Percentiles rank a stretch among this genome's conserved stretches.
These are phyloP conservation scores for Thalassiosira hispida DNA, from an alignment of 352 stramenopile species.

Conservation along the genomic window DNA sequence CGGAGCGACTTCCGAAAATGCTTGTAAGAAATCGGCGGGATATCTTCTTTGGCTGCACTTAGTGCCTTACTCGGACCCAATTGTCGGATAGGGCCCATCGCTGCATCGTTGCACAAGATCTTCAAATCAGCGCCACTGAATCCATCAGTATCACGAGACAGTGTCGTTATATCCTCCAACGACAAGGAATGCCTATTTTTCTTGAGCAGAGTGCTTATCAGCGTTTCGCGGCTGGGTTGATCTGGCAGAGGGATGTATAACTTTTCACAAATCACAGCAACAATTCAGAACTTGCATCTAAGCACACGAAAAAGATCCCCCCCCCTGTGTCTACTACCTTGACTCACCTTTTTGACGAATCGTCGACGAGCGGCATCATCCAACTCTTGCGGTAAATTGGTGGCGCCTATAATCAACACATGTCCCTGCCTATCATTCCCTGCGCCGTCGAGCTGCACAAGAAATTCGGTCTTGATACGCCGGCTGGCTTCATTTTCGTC, in stretches of 20 bases:
- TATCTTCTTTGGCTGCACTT: slow-evolving; percentile 86
- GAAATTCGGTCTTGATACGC: slow-evolving; percentile 98
- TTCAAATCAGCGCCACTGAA: slow-evolving; percentile 98
- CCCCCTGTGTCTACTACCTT: too few relatives aligned
- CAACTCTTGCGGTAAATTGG: slow-evolving; percentile 96
- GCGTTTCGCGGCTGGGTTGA: slow-evolving; percentile 85
- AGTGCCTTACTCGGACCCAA: slow-evolving; percentile 60
- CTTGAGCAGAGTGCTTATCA: slow-evolving; percentile 91
- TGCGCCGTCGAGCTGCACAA: slow-evolving; percentile 96
- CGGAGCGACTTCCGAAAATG: slow-evolving; percentile 95
- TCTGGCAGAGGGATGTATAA: slow-evolving; percentile 97
- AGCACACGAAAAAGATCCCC: too few relatives aligned
- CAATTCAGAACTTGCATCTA: too few relatives aligned
- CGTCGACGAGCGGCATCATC: slow-evolving; percentile 95
- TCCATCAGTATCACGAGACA: slow-evolving; percentile 89
- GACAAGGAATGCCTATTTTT: slow-evolving; percentile 92
- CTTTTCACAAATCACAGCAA: too few relatives aligned
- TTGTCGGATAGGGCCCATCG: slow-evolving; percentile 95
- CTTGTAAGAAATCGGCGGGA: slow-evolving; percentile 93
- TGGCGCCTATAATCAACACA: slow-evolving; percentile 91
- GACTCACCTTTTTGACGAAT: slow-evolving; percentile 97
- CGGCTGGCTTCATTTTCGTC: slow-evolving; percentile 97
- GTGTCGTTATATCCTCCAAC: slow-evolving; percentile 88
- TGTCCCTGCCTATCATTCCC: slow-evolving; percentile 91
- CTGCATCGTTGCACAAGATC: slow-evolving; percentile 95